Evolutionary conservation across 2,329 filamentous ascomycete genomes (phyloP), one percentile per base, ranked within the genome.

Genomic region (Penicillium decumbens): DNA sequence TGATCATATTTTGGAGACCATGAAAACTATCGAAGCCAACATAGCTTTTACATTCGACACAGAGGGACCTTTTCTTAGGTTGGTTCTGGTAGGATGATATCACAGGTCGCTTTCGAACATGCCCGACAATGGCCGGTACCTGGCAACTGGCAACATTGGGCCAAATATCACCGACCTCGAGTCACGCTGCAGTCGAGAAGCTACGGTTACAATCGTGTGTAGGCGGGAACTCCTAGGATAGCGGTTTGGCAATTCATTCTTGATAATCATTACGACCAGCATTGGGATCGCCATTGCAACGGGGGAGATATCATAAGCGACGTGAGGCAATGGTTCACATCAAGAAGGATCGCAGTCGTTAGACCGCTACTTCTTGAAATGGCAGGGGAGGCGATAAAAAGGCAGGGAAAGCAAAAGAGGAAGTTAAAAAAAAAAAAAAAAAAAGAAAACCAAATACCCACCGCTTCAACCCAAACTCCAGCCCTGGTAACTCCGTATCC

Each of bases 81-180:
- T 13, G 33, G 3, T 2, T 23, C 18, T 37, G 8, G 45, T 15
- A 12, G 10, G 15, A 53, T 57, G 56, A 57, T 40, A 59, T 57
- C 56, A 60, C 49, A 23, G 48, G 43, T 37, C 45, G 43, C 38
- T 56, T 59, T 49, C 0, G 49, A 59, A 54, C 12, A 35, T 47
- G 47, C 18, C 50, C 25, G 37, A 35, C 27, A 35, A 40, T 43
- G 37, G 23, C 13, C 13, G 35, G 56, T 59, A 47, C 56, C 54
- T 60, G 54, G 32, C 52, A 57, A 50, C 54, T 60, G 54, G 29
- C 52, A 57, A 50, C 24, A 45, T 37, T 18, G 40, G 44, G 23
- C 23, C 27, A 46, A 18, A 39, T 29, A 29, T 42, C 37, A 10
- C 24, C 24, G 15, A 29, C 8, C 20, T 20, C 20, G 24, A 42